Evolutionary conservation across 441 rosid genomes (phyloP).

Genomic region (Corymbia calophylla): DNA sequence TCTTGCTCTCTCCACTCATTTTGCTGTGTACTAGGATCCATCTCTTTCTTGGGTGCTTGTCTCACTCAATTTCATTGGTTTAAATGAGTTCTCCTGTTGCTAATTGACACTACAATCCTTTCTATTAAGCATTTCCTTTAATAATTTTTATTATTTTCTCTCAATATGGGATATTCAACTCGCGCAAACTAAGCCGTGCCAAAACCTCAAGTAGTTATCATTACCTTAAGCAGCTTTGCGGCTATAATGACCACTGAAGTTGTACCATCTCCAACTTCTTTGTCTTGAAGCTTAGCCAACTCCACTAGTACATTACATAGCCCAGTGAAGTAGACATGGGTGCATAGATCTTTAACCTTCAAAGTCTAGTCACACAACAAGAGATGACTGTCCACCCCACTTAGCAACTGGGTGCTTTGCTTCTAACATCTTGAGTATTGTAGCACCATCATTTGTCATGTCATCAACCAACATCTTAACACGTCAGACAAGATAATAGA

Average conservation of each 20-base stretch:
- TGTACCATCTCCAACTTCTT: conserved; percentile 97
- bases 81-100: too few relatives aligned
- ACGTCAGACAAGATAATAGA: background rate
- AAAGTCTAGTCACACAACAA: background rate
- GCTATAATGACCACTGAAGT: conserved; percentile 95
- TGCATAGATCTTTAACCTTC: background rate
- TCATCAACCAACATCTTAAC: conserved; percentile 96
- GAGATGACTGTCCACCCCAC: conserved; percentile 21
- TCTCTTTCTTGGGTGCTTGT: background rate
- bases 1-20: background rate
- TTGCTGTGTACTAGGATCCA: background rate
- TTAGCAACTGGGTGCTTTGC: conserved; percentile 98
- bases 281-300: conserved; percentile 96
- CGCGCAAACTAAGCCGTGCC: background rate
- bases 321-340: background rate
- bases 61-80: too few relatives aligned
- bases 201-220: background rate
- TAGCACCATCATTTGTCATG: conserved; percentile 92
- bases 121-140: too few relatives aligned
- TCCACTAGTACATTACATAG: conserved; percentile 71
- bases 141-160: too few relatives aligned
- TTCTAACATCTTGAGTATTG: conserved; percentile 89
- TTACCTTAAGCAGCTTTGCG: conserved; percentile 90
- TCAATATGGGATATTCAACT: too few relatives aligned
- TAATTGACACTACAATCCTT: too few relatives aligned